Percentiles rank a stretch among this genome's conserved stretches.
phyloP scores from a whole-genome alignment of 805 yeast species.

The Kurtzmaniella fragi region DNA sequence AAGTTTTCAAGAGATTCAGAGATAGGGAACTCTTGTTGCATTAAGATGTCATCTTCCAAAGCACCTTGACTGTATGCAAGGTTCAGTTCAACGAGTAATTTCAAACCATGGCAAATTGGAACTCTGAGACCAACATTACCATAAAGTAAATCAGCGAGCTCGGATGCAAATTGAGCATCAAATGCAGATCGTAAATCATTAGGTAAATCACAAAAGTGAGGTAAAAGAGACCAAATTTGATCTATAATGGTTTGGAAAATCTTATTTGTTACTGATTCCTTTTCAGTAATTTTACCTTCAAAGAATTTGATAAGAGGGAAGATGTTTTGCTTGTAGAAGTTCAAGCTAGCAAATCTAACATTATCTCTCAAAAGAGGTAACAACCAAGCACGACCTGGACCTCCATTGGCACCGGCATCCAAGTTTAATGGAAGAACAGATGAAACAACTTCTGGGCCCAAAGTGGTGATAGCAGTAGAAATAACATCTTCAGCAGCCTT shows the following conservation, averaged over 20 bases:
- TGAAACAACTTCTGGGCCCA: conserved; percentile 86
- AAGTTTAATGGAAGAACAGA: conserved; percentile 75
- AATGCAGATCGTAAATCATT: conserved; percentile 62
- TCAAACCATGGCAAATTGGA: conserved; percentile 77
- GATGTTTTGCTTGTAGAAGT: conserved; percentile 57
- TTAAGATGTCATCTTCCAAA: conserved; percentile 47
- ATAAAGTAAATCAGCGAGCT: conserved; percentile 69
- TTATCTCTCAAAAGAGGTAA: conserved; percentile 87
- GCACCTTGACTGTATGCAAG: conserved; percentile 58
- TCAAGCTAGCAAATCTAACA: conserved; percentile 64
- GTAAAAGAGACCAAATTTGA: conserved; percentile 89
- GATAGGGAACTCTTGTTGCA: conserved; percentile 58
- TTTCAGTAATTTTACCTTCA: conserved; percentile 46
- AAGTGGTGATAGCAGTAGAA: conserved; percentile 67
- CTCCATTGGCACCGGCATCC: conserved; percentile 42
- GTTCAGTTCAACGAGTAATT: conserved; percentile 74
- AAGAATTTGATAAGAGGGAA: conserved; percentile 62
- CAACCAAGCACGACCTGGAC: conserved; percentile 93
- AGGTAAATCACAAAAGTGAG: conserved; percentile 86
- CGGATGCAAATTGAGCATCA: conserved; percentile 71
- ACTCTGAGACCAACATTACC: conserved; percentile 71
- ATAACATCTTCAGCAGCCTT: conserved; percentile 77
- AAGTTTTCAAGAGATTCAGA: conserved; percentile 52
- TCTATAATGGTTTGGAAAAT: conserved; percentile 81
- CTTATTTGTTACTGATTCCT: conserved; percentile 48